A percentile compares a stretch with the other conserved stretches of the same genome.
These are phyloP conservation scores for Aspergillus conjunctus DNA, from an alignment of 495 filamentous ascomycete species.

Conservation along the genomic window DNA sequence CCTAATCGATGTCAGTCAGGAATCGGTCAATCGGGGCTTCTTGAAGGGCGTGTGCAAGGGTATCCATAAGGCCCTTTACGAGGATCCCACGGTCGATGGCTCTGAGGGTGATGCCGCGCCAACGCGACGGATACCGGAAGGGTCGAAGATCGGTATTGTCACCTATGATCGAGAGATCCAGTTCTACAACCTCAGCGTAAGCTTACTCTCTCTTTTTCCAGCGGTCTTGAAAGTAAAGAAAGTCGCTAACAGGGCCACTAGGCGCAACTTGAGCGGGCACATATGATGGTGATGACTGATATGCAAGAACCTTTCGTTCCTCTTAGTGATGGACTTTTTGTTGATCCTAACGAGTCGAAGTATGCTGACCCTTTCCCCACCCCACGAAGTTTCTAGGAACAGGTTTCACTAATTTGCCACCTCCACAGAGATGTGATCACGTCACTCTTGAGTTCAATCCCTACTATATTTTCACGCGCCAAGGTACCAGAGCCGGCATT, in stretches of 20 bases:
- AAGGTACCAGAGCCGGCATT: conserved; percentile 89
- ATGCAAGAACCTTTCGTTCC: conserved; percentile 97
- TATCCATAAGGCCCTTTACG: conserved; percentile 82
- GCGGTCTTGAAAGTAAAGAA: not conserved
- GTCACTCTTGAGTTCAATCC: conserved; percentile 76
- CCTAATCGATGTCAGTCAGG: conserved; percentile 88
- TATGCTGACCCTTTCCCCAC: conserved; percentile 34
- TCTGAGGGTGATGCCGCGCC: conserved; percentile 53
- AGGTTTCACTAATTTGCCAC: conserved; percentile 6
- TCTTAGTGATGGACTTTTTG: conserved; percentile 87
- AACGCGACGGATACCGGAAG: conserved; percentile 66
- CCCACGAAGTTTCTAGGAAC: not conserved
- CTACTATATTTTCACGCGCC: conserved; percentile 78
- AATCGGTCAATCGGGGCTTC: conserved; percentile 85
- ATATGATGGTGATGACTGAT: conserved; percentile 99
- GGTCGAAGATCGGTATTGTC: conserved; percentile 89
- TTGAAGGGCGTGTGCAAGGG: conserved; percentile 91
- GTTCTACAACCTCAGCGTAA: conserved; percentile 90
- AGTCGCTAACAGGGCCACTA: conserved; percentile 39
- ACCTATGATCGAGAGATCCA: conserved; percentile 96
- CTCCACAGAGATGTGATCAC: conserved; percentile 69
- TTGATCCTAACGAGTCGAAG: conserved; percentile 93
- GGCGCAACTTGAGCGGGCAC: conserved; percentile 79
- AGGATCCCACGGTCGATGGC: conserved; percentile 54
- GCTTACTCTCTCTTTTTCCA: conserved; percentile 29